phyloP scores from a whole-genome alignment of 441 rosid species.

The Populus hybrid region DNA sequence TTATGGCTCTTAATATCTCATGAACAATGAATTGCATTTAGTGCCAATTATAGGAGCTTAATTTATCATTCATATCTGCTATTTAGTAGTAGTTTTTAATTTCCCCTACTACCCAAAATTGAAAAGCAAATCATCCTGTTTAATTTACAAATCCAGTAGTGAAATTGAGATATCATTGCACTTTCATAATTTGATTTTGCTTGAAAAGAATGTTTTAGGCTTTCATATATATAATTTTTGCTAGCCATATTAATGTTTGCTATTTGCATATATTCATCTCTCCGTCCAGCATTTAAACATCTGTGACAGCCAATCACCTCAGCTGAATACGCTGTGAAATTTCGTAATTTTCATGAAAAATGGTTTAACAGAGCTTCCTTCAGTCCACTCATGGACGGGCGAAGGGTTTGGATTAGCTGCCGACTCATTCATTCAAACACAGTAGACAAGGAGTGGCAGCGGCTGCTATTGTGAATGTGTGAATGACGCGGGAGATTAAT shows the following conservation, averaged over 20 bases:
- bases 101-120: not conserved
- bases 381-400: conserved; percentile 42
- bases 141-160: not conserved
- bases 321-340: not conserved
- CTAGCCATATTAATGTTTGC: too few relatives aligned
- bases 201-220: too few relatives aligned
- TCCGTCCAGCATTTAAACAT: too few relatives aligned
- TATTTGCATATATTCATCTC: too few relatives aligned
- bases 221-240: too few relatives aligned
- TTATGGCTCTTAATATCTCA: not conserved
- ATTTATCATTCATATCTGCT: not conserved
- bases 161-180: not conserved
- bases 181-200: too few relatives aligned
- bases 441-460: conserved; percentile 11
- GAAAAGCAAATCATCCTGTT: not conserved
- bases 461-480: conserved; percentile 37
- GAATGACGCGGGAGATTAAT: conserved; percentile 51
- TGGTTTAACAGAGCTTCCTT: conserved; percentile 41
- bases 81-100: not conserved
- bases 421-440: conserved; percentile 51
- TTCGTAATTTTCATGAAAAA: not conserved
- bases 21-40: not conserved
- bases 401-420: conserved; percentile 42
- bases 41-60: not conserved
- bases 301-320: too few relatives aligned